Evolutionary conservation across 2,329 filamentous ascomycete species (phyloP).

Genomic region (Atkinsonella texensis): DNA sequence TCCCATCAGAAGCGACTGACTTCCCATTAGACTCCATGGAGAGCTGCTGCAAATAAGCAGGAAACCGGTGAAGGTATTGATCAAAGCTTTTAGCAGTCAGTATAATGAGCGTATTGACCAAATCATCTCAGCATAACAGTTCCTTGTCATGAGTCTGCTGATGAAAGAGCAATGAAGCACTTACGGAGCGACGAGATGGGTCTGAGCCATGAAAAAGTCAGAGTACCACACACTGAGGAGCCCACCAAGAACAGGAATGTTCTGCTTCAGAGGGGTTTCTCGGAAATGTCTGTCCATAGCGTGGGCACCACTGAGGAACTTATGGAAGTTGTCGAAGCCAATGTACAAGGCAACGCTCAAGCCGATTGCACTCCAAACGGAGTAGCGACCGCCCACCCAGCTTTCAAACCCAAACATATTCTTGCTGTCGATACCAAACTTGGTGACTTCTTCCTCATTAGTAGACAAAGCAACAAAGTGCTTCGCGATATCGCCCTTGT

Average conservation of each 20-base stretch:
- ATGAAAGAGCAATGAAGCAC: constrained; percentile 20
- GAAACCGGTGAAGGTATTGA: constrained; percentile 98
- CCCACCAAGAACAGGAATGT: constrained; percentile 87
- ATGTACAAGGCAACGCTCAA: constrained; percentile 90
- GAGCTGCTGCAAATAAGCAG: constrained; percentile 95
- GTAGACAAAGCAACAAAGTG: constrained; percentile 98
- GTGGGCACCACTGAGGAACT: constrained; percentile 88
- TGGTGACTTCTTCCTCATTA: constrained; percentile 88
- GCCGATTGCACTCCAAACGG: constrained; percentile 97
- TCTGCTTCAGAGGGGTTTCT: constrained; percentile 79
- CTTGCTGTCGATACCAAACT: constrained; percentile 96
- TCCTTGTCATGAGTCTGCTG: not conserved
- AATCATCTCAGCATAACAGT: not conserved
- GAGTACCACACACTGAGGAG: constrained; percentile 97
- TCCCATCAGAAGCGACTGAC: constrained; percentile 78
- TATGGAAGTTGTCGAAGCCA: constrained; percentile 93
- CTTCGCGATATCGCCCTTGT: constrained; percentile 85
- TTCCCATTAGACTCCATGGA: constrained; percentile 99
- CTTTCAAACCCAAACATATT: constrained; percentile 99
- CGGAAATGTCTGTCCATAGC: constrained; percentile 99
- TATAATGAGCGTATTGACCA: not conserved
- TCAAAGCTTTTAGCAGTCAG: constrained; percentile 54
- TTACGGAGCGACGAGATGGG: constrained; percentile 89
- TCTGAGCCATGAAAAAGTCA: constrained; percentile 97
- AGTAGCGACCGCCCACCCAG: constrained; percentile 97